Base-by-base conservation (phyloP, 257 asterid species). In the Asclepias syriaca region DNA sequence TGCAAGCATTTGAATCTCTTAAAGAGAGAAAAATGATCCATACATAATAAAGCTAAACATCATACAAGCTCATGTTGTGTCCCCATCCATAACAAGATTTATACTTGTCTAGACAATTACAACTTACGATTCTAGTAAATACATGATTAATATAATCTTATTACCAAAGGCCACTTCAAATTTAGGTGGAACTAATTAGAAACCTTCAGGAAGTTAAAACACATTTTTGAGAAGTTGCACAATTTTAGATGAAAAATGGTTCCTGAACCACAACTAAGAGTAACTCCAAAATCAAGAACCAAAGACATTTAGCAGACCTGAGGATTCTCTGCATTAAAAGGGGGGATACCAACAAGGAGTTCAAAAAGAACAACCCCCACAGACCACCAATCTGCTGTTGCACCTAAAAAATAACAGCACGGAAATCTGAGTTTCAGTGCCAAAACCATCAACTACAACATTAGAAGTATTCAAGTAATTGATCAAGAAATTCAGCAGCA, bases 351-450 rank as follows among this genome's bases (percentile, higher is more conserved):
- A 0, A 93, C 97, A 73, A 93, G 79, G 75, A 93, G 86, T 82
- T 93, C 98, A 59, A 82, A 93, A 70, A 93, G 90, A 82, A 93
- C 87, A 65, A 93, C 90, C 59, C 98, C 98, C 68, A 87, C 95
- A 60, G 98, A 93, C 98, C 98, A 93, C 98, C 98, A 93, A 83
- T 93, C 98, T 53, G 98, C 97, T 73, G 97, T 91, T 76, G 86
- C 88, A 54, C 95, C 97, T 91, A 73, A 39, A 81, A 72, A 72
- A 69, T 65, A 73, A 64, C 43, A 79, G 51, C 14, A 34, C 61
- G 45, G 27, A 55, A 69, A 64, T 21, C 22, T 24, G 51, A 68
- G n/a, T 22, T 34, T 63, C 39, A 55, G 13, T 56, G 61, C 66
- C 54, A 39, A 57, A 63, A 55, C 39, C 22, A 21, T 32, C 66